phyloP scores from a whole-genome alignment of 2,329 filamentous ascomycete species.

The Colletotrichum sp. region DNA sequence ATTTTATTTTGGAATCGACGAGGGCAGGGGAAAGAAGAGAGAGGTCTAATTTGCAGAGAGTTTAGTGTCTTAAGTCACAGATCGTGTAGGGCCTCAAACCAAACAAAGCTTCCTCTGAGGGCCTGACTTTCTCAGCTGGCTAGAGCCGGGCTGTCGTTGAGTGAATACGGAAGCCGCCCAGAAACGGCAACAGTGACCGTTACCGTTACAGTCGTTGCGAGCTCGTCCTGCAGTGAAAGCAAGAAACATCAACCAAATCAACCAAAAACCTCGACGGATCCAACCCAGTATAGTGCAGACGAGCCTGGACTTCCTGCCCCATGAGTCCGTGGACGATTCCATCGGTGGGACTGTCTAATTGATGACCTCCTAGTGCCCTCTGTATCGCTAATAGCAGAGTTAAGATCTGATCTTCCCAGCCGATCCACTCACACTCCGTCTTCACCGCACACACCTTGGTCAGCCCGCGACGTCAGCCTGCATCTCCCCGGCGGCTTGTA shows the following conservation, averaged over 20 bases:
- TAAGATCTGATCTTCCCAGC: constrained; percentile 12
- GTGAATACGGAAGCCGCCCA: neutral
- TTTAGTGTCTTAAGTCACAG: neutral
- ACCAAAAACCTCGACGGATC: neutral
- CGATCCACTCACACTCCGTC: neutral
- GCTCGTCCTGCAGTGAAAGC: neutral
- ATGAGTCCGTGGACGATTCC: neutral
- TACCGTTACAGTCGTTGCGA: neutral
- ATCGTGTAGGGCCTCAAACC: neutral
- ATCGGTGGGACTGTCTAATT: neutral
- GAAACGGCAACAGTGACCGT: neutral
- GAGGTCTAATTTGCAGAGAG: neutral
- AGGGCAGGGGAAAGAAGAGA: neutral
- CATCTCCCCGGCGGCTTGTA: neutral
- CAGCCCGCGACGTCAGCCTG: constrained; percentile 21
- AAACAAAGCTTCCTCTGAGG: neutral
- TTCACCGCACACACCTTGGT: constrained; percentile 6
- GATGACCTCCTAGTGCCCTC: neutral
- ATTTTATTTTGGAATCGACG: neutral
- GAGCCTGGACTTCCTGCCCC: neutral
- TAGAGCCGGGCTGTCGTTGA: neutral
- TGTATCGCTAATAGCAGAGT: neutral
- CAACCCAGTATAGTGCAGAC: neutral
- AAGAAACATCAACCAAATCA: neutral
- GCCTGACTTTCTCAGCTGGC: neutral